These are phyloP conservation scores for Pezicula rhizophila DNA, from an alignment of 2,329 filamentous ascomycete genomes.

Conservation along the genomic window DNA sequence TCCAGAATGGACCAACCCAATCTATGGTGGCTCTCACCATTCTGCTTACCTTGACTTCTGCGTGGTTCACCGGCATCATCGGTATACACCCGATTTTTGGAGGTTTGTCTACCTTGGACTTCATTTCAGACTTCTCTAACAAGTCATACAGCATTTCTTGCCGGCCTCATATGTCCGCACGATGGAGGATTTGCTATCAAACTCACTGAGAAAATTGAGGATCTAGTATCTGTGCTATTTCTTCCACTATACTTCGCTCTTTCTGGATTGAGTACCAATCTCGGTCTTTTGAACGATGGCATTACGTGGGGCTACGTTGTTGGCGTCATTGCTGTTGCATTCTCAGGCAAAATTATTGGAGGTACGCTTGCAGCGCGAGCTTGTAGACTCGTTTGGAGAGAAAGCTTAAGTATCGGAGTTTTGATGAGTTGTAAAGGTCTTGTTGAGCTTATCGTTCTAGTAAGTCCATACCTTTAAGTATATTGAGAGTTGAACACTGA, in stretches of 20 bases:
- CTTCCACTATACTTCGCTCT: conserved; percentile 89
- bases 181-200: conserved; percentile 88
- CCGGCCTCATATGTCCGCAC: conserved; percentile 84
- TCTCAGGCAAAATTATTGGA: conserved; percentile 77
- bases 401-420: conserved; percentile 80
- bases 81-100: conserved; percentile 94
- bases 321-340: conserved; percentile 74
- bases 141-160: conserved; percentile 60
- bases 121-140: not conserved
- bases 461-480: conserved; percentile 36
- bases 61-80: conserved; percentile 87
- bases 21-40: conserved; percentile 77
- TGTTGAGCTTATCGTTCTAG: conserved; percentile 89
- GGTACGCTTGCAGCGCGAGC: conserved; percentile 71
- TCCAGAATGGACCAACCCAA: conserved; percentile 86
- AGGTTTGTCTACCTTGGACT: conserved; percentile 11
- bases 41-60: conserved; percentile 68
- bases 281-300: conserved; percentile 76
- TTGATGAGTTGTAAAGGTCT: conserved; percentile 97
- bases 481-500: conserved; percentile 3
- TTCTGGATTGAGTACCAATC: conserved; percentile 81
- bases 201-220: conserved; percentile 89
- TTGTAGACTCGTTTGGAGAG: conserved; percentile 80
- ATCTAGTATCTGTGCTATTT: conserved; percentile 78
- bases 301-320: conserved; percentile 87